phyloP scores from a whole-genome alignment of 129 eudicot species.

The Flaveria ramosissima region DNA sequence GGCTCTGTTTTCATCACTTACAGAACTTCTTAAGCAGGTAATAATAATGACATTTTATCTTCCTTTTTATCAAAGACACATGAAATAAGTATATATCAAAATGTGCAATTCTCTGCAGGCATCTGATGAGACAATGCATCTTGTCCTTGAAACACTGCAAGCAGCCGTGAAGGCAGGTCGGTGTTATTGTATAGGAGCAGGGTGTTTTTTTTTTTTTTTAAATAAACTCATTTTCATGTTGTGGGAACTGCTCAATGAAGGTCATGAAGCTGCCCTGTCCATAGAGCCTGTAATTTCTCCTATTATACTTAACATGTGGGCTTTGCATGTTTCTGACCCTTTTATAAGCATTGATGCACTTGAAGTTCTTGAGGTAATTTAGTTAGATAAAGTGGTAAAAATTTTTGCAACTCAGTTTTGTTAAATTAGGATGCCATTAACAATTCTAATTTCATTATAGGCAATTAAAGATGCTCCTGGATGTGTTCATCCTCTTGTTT shows the following conservation, averaged over 20 bases:
- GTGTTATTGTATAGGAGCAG: conserved; percentile 22
- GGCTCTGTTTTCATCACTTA: conserved; percentile 76
- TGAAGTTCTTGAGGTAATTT: conserved; percentile 89
- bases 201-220: background rate
- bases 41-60: conserved; percentile 3
- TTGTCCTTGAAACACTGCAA: conserved; percentile 91
- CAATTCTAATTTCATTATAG: conserved; percentile 39
- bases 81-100: conserved; percentile 25
- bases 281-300: conserved; percentile 89
- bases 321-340: conserved; percentile 90
- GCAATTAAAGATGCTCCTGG: conserved; percentile 92
- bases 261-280: conserved; percentile 69
- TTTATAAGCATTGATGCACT: conserved; percentile 92
- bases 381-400: conserved; percentile 6
- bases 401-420: conserved; percentile 1
- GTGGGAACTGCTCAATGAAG: conserved; percentile 42
- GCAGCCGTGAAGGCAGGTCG: conserved; percentile 81
- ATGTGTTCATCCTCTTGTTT: conserved; percentile 82
- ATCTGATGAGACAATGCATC: conserved; percentile 95
- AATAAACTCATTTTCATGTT: background rate
- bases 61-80: conserved; percentile 12
- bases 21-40: conserved; percentile 89
- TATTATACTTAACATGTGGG: conserved; percentile 88
- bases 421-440: conserved; percentile 2
- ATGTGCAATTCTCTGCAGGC: conserved; percentile 54